phyloP scores from a whole-genome alignment of 768 basidiomycete genomes.

The Scleroderma bovista region DNA sequence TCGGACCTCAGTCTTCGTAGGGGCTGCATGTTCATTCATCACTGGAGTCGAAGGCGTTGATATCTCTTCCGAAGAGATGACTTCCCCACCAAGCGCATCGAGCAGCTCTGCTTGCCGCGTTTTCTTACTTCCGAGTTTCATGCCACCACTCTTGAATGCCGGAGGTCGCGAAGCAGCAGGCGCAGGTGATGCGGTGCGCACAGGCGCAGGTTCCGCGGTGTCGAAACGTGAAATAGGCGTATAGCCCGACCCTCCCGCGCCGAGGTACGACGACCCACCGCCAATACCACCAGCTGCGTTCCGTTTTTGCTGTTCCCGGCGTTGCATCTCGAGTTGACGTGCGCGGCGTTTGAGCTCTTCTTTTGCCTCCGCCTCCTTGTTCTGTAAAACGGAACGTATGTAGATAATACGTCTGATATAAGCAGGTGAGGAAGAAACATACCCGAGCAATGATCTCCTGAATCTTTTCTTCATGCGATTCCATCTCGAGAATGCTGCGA shows the following conservation, averaged over 20 bases:
- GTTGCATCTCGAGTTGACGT: constrained; percentile 96
- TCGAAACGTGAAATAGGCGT: constrained; percentile 70
- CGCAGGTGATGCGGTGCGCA: constrained; percentile 37
- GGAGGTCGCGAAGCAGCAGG: constrained; percentile 55
- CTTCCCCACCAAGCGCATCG: constrained; percentile 82
- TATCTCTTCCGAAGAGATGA: constrained; percentile 47
- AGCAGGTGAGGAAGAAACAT: neutral
- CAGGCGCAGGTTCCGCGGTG: constrained; percentile 45
- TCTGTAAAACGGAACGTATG: constrained; percentile 38
- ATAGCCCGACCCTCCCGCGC: constrained; percentile 67
- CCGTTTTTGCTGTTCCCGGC: constrained; percentile 87
- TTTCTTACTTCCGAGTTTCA: constrained; percentile 95
- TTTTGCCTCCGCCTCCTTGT: constrained; percentile 99
- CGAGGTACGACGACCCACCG: constrained; percentile 53
- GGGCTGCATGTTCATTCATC: constrained; percentile 40
- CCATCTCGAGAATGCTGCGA: constrained; percentile 78
- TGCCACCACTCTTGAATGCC: constrained; percentile 89
- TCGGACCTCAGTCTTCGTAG: constrained; percentile 41
- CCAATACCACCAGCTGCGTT: constrained; percentile 42
- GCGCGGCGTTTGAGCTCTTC: constrained; percentile 98
- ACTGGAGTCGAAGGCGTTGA: constrained; percentile 48
- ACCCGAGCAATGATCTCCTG: constrained; percentile 97
- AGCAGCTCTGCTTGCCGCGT: constrained; percentile 83
- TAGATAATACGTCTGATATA: neutral
- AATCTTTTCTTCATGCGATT: constrained; percentile 90